Percentiles rank a stretch among this genome's conserved stretches.
Conservation (phyloP, 371 early-diverging fungal species). For the Apophysomyces sp. region DNA sequence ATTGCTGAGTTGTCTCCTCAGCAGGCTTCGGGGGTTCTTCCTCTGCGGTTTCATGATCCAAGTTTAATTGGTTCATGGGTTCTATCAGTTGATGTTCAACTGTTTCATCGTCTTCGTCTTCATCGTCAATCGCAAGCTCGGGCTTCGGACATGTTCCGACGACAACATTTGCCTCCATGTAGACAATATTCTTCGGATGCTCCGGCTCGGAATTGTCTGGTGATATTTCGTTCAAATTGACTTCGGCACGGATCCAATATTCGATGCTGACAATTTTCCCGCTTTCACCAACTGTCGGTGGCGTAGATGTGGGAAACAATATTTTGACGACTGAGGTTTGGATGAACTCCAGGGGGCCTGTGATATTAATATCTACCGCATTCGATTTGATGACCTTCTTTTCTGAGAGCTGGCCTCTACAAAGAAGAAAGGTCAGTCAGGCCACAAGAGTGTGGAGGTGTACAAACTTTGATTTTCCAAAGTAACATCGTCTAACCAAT, state of each 20-base stretch:
- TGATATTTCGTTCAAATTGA: slow-evolving; percentile 34
- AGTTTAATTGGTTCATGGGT: not conserved
- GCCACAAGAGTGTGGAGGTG: too few relatives aligned
- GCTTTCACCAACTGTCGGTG: slow-evolving; percentile 27
- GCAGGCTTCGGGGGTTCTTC: not conserved
- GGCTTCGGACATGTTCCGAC: slow-evolving; percentile 42
- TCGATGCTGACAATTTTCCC: slow-evolving; percentile 34
- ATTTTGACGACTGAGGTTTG: slow-evolving; percentile 22
- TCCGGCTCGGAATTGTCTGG: slow-evolving; percentile 11
- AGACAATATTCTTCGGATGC: slow-evolving; percentile 14
- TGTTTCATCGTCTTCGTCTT: slow-evolving; percentile 25
- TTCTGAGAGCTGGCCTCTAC: slow-evolving; percentile 1
- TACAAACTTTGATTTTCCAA: slow-evolving; percentile 15
- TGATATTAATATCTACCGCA: slow-evolving; percentile 20
- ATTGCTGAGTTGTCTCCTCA: not conserved
- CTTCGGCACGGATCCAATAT: slow-evolving; percentile 27
- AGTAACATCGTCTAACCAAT: slow-evolving; percentile 12
- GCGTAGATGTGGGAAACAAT: slow-evolving; percentile 27
- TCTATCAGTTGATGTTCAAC: not conserved
- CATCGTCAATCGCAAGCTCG: slow-evolving; percentile 35
- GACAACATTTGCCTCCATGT: slow-evolving; percentile 28
- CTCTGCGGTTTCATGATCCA: not conserved
- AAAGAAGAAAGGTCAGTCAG: not conserved
- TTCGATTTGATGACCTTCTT: slow-evolving; percentile 3
- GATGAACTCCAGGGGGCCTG: slow-evolving; percentile 14